Percentiles rank a stretch among this genome's conserved stretches.
These are phyloP conservation scores for Acanthamoeba polyphaga DNA, from an alignment of 208 protist species.

Conservation along the genomic window DNA sequence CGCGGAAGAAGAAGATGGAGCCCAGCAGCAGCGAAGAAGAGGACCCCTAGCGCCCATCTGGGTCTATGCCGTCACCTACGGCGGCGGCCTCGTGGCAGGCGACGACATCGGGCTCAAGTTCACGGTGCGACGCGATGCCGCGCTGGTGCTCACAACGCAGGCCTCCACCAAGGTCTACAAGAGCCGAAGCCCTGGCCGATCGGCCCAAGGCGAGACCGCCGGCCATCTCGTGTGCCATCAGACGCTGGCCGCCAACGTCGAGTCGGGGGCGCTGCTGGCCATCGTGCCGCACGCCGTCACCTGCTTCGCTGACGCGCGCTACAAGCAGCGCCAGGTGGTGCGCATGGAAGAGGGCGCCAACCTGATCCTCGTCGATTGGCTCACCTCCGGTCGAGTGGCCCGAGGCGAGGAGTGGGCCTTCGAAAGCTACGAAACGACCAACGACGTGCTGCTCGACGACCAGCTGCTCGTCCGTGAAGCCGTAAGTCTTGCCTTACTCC, in stretches of 20 bases:
- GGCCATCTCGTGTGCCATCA: constrained; percentile 25
- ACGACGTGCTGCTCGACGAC: constrained; percentile 26
- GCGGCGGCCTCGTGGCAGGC: constrained; percentile 50
- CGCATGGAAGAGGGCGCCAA: constrained; percentile 6
- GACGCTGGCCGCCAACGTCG: constrained; percentile 2
- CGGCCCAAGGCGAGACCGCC: background rate
- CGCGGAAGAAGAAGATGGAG: background rate
- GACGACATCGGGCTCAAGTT: constrained; percentile 38
- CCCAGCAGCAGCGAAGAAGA: background rate
- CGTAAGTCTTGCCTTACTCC: background rate
- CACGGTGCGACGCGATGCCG: background rate
- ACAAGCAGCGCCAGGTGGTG: constrained; percentile 14
- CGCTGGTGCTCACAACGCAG: constrained; percentile 30
- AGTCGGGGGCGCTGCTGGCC: constrained; percentile 1
- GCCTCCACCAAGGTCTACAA: constrained; percentile 63
- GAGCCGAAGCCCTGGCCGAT: background rate
- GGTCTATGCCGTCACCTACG: constrained; percentile 41
- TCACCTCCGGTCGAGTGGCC: constrained; percentile 52
- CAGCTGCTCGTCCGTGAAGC: constrained; percentile 47
- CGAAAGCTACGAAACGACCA: constrained; percentile 31
- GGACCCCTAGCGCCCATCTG: background rate
- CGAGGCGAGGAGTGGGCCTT: constrained; percentile 46
- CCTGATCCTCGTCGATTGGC: constrained; percentile 46
- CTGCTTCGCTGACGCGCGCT: constrained; percentile 39
- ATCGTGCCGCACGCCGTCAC: constrained; percentile 57